Evolutionary conservation across 1,139 yeast species (phyloP), one percentile per base, ranked within the genome.

Genomic region (Geotrichum klebahnii): DNA sequence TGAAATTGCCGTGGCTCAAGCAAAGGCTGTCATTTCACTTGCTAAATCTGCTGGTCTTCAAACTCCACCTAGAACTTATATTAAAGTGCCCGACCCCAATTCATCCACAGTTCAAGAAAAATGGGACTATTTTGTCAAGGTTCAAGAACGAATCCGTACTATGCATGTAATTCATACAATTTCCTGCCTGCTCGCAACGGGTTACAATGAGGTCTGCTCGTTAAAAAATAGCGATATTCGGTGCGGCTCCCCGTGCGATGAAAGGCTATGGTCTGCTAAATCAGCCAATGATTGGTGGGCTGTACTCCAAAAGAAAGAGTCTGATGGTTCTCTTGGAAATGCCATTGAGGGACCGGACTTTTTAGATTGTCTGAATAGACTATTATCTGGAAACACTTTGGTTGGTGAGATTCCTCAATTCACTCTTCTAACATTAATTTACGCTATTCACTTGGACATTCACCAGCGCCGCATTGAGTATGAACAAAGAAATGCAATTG

Each of bases 131-230:
- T 90, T 89, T 61, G 74, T 88, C 34, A 71, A 78, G 62, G 85
- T 89, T 0, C 97, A 90, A 68, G 81, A 92, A 36, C 76, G 96
- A 59, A 86, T 89, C 50, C 76, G 97, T 61, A 87, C 96, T 0
- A 78, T 90, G 61, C 94, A 86, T 60, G 83, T 84, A 2, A 80
- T 89, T 47, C 81, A 87, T 59, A 74, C 84, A 61, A 73, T 89
- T 17, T 82, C 88, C 50, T 82, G 84, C 32, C 69, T 87, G 55
- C 76, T 87, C 62, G 79, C 89, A 0, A 76, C 86, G 2, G 73
- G 84, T 54, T 78, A 81, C 56, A 90, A 84, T n/a, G 69, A 79
- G 12, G 78, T 78, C 9, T 76, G 82, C 60, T 68, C 79, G 56
- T 63, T 80, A 57, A 76, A 75, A 50, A 76, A 80, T n/a, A 72